Percentiles rank a stretch among this genome's conserved stretches.
These are phyloP conservation scores for Lepraria neglecta DNA, from an alignment of 495 filamentous ascomycete species.

Conservation along the genomic window DNA sequence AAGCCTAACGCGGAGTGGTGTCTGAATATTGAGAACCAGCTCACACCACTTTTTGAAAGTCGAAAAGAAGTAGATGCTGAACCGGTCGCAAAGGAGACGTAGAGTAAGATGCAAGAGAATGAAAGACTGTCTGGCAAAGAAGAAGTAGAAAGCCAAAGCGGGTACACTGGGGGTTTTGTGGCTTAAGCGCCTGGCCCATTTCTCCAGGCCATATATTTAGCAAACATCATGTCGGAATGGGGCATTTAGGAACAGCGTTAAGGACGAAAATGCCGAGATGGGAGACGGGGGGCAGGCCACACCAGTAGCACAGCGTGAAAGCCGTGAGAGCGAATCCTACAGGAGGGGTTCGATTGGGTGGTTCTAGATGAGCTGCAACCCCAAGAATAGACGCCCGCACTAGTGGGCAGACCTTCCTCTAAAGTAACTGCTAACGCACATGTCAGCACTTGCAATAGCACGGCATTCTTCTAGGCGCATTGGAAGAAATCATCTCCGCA, in stretches of 20 bases:
- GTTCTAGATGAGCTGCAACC: conserved; percentile 10
- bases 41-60: not conserved
- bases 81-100: conserved; percentile 5
- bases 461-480: not conserved
- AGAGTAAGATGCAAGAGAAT: conserved; percentile 7
- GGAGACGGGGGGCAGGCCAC: not conserved
- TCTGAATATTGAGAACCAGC: conserved; percentile 5
- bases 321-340: conserved; percentile 1
- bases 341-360: conserved; percentile 20
- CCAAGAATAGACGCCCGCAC: conserved; percentile 24
- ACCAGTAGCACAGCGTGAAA: conserved; percentile 16
- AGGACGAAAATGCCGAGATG: not conserved
- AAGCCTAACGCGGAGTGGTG: not conserved
- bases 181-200: conserved; percentile 7
- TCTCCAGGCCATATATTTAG: conserved; percentile 8
- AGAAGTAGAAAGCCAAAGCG: not conserved
- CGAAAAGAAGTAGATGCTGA: conserved; percentile 15
- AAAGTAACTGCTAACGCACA: conserved; percentile 4
- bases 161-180: conserved; percentile 13
- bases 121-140: conserved; percentile 15
- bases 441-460: conserved; percentile 3
- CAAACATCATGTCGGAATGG: not conserved
- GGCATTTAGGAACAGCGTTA: not conserved
- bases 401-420: conserved; percentile 1
- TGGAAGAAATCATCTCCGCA: not conserved